Evolutionary conservation across 768 basidiomycete species (phyloP), one percentile per base, ranked within the genome.

Genomic region (Dendrothele bispora): DNA sequence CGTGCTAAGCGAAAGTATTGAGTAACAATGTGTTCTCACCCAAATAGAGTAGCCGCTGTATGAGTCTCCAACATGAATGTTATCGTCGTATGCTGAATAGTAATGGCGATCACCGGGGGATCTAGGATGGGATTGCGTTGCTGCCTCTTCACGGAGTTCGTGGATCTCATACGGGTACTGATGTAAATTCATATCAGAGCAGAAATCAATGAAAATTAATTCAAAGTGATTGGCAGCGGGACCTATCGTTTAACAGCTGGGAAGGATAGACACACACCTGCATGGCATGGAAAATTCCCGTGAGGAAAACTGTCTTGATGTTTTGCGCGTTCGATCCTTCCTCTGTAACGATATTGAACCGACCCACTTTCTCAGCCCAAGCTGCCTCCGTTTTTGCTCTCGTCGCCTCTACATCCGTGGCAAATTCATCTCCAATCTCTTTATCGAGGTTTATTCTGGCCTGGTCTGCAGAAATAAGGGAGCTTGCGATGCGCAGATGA

Each of bases 41-140:
- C 87, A 88, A 51, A 82, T 87, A 0, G 87, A 88, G 59, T 91
- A 91, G 1, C 88, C 88, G 0, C 82, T 87, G 55, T 91, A 91
- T 0, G 86, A 88, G n/a, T 69, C 66, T 15, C 84, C 82, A 24
- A 75, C 60, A 40, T 88, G 85, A 0, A 91, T 64, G 5, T 64
- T 50, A 43, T 86, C 79, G 46, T 88, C 83, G 49, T 91, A 91
- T 1, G 80, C 90, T 5, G 88, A 91, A 62, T 86, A 92, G 61
- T 91, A 91, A 11, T 32, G 46, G 1, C 21, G 29, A 5, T 17
- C 25, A 27, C 30, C 22, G 4, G 26, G 10, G 14, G 36, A 20
- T 3, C 5, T 29, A 21, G 38, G 27, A n/a, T n/a, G n/a, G n/a
- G 12, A 29, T 47, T 8, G 36, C n/a, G n/a, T n/a, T n/a, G n/a